Conservation (phyloP, 257 asterid genomes). For the Gentiana dahurica region DNA sequence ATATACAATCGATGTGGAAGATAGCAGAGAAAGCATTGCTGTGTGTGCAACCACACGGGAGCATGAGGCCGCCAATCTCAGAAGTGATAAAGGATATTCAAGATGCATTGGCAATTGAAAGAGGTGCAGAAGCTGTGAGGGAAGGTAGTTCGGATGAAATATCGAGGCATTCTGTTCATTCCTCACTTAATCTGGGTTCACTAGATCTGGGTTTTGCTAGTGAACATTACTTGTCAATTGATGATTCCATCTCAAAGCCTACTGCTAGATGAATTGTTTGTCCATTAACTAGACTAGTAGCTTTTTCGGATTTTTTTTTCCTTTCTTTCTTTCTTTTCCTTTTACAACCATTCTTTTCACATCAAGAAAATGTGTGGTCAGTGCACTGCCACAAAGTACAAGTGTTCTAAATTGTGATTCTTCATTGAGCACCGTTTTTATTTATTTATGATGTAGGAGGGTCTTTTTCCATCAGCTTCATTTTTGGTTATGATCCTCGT, state of each 20-base stretch:
- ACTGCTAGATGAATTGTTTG: constrained; percentile 51
- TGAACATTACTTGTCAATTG: constrained; percentile 65
- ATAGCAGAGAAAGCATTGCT: constrained; percentile 95
- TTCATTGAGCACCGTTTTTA: too few species aligned
- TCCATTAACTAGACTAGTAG: neutral
- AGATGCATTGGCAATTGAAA: constrained; percentile 71
- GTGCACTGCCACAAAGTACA: too few species aligned
- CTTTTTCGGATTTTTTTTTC: constrained; percentile 1
- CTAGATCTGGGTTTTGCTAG: constrained; percentile 44
- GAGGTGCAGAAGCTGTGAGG: constrained; percentile 49
- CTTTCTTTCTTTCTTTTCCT: neutral
- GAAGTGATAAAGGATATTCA: constrained; percentile 92
- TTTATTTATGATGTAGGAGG: too few species aligned
- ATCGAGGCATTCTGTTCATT: constrained; percentile 70
- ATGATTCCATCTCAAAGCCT: constrained; percentile 66
- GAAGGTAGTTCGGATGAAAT: constrained; percentile 81
- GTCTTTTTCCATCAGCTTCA: too few species aligned
- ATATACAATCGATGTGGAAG: constrained; percentile 97
- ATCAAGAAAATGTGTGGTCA: too few species aligned
- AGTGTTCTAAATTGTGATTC: too few species aligned
- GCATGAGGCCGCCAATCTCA: constrained; percentile 90
- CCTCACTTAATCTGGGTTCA: constrained; percentile 62
- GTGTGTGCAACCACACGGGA: constrained; percentile 95
- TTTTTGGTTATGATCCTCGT: too few species aligned
- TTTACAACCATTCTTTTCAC: too few species aligned